Evolutionary conservation across 305 asterid genomes (phyloP).

Genomic region (Vinca major): DNA sequence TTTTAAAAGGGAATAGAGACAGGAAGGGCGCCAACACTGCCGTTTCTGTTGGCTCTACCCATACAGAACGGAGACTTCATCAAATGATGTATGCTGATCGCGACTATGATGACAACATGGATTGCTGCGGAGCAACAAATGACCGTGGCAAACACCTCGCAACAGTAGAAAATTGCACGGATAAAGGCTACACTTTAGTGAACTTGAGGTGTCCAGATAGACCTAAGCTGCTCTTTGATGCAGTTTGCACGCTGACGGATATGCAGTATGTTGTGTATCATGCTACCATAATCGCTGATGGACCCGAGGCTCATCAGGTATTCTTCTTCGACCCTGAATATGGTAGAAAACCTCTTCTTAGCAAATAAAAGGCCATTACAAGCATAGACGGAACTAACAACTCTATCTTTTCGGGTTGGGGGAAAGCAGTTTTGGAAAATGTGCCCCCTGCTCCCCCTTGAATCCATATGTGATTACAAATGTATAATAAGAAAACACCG

Average conservation of each 20-base stretch:
- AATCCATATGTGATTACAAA: no score
- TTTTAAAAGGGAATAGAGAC: constrained; percentile 54
- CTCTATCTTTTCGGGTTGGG: no score
- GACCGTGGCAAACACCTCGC: constrained; percentile 43
- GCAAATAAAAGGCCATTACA: neutral
- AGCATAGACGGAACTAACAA: no score
- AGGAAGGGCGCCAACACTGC: constrained; percentile 54
- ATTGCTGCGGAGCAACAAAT: neutral
- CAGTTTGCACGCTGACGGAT: constrained; percentile 79
- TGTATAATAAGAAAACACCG: no score
- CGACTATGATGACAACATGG: constrained; percentile 44
- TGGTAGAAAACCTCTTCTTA: neutral
- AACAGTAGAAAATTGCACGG: constrained; percentile 43
- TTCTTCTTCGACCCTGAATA: neutral
- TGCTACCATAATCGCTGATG: constrained; percentile 64
- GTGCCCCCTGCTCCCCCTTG: no score
- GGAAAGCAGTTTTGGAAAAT: no score
- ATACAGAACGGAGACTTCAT: constrained; percentile 62
- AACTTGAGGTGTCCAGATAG: constrained; percentile 57
- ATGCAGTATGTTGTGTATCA: constrained; percentile 77
- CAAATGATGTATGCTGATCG: constrained; percentile 95
- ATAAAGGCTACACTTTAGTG: constrained; percentile 61
- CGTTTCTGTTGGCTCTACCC: constrained; percentile 58
- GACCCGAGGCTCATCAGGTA: constrained; percentile 80
- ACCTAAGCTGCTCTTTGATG: constrained; percentile 78